Base-by-base conservation (phyloP, 2,329 filamentous ascomycete species). In the Akanthomyces uredinophilus region DNA sequence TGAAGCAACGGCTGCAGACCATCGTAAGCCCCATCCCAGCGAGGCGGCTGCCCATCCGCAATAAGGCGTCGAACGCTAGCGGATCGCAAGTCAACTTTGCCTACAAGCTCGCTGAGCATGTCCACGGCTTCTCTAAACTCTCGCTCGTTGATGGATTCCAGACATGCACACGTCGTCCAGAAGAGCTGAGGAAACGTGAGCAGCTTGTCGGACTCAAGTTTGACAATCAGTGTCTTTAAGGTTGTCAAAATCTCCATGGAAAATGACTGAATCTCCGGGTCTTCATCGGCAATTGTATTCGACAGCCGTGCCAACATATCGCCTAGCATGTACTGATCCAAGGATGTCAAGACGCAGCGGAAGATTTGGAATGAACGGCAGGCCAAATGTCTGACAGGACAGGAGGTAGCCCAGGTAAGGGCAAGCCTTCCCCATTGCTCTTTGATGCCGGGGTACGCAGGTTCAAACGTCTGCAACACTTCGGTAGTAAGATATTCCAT, bases 361-460 rank as follows among this genome's bases (percentile, higher is more conserved):
- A 97, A 99, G 13, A 99, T 89, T 72, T 99, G 96, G 75, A 99
- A 98, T 0, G 96, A 99, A 32, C 95, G 88, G 72, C 96, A 99
- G 2, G 95, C 95, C 57, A 99, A 81, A 77, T 99, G 95, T 54
- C 94, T 83, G 5, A 99, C 96, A 0, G 95, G 92, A 72, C 96
- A 99, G 4, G 93, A 96, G 0, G 95, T 98, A 11, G 95, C 96
- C 95, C 95, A 99, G 13, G 89, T 92, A 65, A 99, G 78, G 0
- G 94, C 94, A 37, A 96, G 83, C 66, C 91, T 90, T 8, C 90
- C 92, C 94, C 94, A 98, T 58, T 94, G 85, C 68, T 96, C 92
- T 69, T 92, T 92, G 65, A 99, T 89, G 1, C 89, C 87, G 4
- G 93, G 92, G 69, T 92, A 96, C 1, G 88, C 88, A 52, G 93